Evolutionary conservation across 1,284 basidiomycete genomes (phyloP).

Genomic region (Ceratorhiza oryzae-sativae): DNA sequence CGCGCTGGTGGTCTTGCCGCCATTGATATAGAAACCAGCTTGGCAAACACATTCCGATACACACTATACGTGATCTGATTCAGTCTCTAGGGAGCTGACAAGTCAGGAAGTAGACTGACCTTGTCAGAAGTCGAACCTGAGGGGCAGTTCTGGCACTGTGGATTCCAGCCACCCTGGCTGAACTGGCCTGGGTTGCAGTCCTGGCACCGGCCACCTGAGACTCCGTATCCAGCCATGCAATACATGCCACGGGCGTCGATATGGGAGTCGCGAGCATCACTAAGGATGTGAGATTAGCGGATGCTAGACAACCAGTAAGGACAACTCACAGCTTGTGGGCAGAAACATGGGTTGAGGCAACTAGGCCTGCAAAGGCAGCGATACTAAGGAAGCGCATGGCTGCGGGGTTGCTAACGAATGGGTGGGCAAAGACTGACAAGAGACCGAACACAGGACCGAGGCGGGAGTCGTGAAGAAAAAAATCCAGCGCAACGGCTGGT

Average conservation of each 20-base stretch:
- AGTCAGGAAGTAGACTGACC: not conserved
- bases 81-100: not conserved
- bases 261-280: slow-evolving; percentile 15
- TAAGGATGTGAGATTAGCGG: not conserved
- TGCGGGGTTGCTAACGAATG: slow-evolving; percentile 20
- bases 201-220: not conserved
- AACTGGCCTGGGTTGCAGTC: slow-evolving; percentile 5
- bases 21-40: slow-evolving; percentile 22
- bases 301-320: not conserved
- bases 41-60: not conserved
- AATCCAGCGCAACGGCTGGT: not conserved
- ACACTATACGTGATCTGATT: not conserved
- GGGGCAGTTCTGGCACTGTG: slow-evolving; percentile 6
- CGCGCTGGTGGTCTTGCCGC: slow-evolving; percentile 10
- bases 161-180: not conserved
- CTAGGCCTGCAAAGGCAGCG: slow-evolving; percentile 27
- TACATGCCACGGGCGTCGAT: not conserved
- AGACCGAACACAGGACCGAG: slow-evolving; percentile 25
- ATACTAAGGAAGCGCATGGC: slow-evolving; percentile 36
- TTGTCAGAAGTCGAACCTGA: not conserved
- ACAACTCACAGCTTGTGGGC: slow-evolving; percentile 11
- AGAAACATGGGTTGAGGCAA: slow-evolving; percentile 8
- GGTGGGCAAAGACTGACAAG: slow-evolving; percentile 7
- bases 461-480: slow-evolving; percentile 17
- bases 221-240: too few species aligned